A percentile compares a stretch with the other conserved stretches of the same genome.
These are phyloP conservation scores for Colletotrichum phormii DNA, from an alignment of 2,329 filamentous ascomycete species.

Conservation along the genomic window DNA sequence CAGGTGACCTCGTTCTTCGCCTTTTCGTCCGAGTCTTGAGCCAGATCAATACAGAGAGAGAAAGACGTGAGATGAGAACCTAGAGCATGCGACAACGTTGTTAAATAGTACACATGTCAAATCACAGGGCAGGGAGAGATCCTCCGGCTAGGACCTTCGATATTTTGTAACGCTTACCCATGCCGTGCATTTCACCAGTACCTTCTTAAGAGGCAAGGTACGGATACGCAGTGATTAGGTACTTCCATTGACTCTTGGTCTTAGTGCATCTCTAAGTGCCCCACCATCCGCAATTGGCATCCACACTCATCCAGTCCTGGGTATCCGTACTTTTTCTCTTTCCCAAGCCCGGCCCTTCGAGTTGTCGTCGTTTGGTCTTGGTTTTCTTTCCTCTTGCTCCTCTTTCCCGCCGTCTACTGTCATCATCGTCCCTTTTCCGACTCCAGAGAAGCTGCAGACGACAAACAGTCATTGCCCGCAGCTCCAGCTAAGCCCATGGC, in stretches of 20 bases:
- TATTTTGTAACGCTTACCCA: constrained; percentile 6
- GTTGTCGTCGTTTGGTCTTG: constrained; percentile 28
- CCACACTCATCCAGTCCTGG: constrained; percentile 22
- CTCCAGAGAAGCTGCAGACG: background rate
- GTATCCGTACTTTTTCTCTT: constrained; percentile 36
- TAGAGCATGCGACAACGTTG: background rate
- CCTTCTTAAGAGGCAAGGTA: background rate
- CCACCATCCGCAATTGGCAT: constrained; percentile 38
- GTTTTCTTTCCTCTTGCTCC: constrained; percentile 30
- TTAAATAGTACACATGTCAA: background rate
- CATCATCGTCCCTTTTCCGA: background rate
- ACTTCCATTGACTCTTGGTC: background rate
- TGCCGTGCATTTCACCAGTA: constrained; percentile 11
- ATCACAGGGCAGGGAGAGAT: background rate
- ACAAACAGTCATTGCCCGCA: background rate
- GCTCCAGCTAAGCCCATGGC: constrained; percentile 21
- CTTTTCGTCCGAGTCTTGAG: background rate
- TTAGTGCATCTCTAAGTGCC: constrained; percentile 15
- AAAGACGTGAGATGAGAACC: background rate
- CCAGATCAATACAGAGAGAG: background rate
- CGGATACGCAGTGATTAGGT: background rate
- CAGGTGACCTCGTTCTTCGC: background rate
- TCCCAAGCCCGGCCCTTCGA: constrained; percentile 19
- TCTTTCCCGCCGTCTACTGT: constrained; percentile 14
- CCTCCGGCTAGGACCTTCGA: background rate